Percentiles rank a stretch among this genome's conserved stretches.
Evolutionary conservation across 1,139 yeast species (phyloP).

Genomic region (Scheffersomyces cryptocercus): DNA sequence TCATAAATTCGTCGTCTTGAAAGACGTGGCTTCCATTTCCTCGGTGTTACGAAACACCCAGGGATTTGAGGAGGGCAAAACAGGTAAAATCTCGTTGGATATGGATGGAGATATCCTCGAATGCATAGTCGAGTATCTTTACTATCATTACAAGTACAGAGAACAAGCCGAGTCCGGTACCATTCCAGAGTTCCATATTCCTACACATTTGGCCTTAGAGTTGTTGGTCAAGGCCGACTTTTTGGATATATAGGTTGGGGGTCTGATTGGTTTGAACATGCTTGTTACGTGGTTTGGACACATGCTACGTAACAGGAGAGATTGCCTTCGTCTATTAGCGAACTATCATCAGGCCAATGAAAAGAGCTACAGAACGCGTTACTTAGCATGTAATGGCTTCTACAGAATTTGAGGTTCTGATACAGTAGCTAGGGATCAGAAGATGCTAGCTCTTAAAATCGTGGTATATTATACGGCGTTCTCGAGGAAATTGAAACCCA

Average conservation of each 20-base stretch:
- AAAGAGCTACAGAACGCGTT: too few relatives aligned
- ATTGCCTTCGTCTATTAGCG: too few relatives aligned
- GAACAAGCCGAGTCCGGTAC: slow-evolving; percentile 56
- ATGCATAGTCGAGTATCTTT: slow-evolving; percentile 83
- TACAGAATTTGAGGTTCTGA: too few relatives aligned
- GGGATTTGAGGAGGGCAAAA: slow-evolving; percentile 54
- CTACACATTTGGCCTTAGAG: slow-evolving; percentile 93
- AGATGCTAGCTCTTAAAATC: too few relatives aligned
- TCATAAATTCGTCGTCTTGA: slow-evolving; percentile 60
- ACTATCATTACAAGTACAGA: slow-evolving; percentile 71
- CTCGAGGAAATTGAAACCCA: too few relatives aligned
- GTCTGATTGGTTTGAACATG: not conserved
- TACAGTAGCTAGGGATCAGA: too few relatives aligned
- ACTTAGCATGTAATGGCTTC: too few relatives aligned
- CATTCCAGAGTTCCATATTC: slow-evolving; percentile 84
- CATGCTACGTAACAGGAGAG: too few relatives aligned
- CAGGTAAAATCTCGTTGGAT: slow-evolving; percentile 55
- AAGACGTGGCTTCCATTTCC: slow-evolving; percentile 82
- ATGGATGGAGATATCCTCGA: slow-evolving; percentile 75
- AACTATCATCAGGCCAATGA: too few relatives aligned
- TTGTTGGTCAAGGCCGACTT: slow-evolving; percentile 89
- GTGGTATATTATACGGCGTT: too few relatives aligned
- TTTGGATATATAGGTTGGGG: slow-evolving; percentile 51
- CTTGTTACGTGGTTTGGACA: not conserved
- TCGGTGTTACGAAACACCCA: slow-evolving; percentile 77